Base-by-base conservation (phyloP, 1,284 basidiomycete species). In the Sphaerobolus stellatus region DNA sequence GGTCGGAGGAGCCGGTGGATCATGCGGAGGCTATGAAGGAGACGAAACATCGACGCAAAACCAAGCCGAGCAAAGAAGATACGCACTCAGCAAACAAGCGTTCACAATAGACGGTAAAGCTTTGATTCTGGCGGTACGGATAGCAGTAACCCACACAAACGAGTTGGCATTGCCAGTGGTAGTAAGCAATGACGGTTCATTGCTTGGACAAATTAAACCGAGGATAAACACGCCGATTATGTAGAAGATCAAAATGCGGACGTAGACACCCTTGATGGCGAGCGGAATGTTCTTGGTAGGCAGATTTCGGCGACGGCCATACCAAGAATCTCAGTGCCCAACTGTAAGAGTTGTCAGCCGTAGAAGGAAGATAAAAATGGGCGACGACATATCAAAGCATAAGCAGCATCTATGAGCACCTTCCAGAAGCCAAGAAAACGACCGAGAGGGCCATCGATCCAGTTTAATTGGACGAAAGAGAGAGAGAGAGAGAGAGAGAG, bases 231-330 rank as follows among this genome's bases (percentile, higher is more conserved):
- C 82, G 31, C 78, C 80, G 25, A 82, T 80, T 30, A 85, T 74
- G 61, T 90, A 91, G 77, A 92, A 91, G 52, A 90, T 71, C 30
- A 80, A 65, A 63, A 86, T 83, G 60, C 83, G 78, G 70, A 68
- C 74, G 68, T 80, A 80, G 22, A 76, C 78, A 63, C 77, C 73
- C 57, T 72, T 70, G 63, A 83, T 81, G 4, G 81, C 81, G 7
- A 70, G 71, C 4, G 83, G 81, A 50, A 84, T 79, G 41, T 78
- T 79, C 67, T 79, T 80, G 50, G 82, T 70, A 7, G 83, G 83
- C 76, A 68, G 8, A 74, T 72, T 60, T 75, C 72, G 49, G 72
- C 72, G n/a, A 73, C 72, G 18, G 72, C 73, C 16, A 74, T 73
- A 63, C 73, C 73, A 41, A 18, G 43, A 18, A 18, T 45, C 14